These are phyloP conservation scores for Russula compacta DNA, from an alignment of 768 basidiomycete species.

Conservation along the genomic window DNA sequence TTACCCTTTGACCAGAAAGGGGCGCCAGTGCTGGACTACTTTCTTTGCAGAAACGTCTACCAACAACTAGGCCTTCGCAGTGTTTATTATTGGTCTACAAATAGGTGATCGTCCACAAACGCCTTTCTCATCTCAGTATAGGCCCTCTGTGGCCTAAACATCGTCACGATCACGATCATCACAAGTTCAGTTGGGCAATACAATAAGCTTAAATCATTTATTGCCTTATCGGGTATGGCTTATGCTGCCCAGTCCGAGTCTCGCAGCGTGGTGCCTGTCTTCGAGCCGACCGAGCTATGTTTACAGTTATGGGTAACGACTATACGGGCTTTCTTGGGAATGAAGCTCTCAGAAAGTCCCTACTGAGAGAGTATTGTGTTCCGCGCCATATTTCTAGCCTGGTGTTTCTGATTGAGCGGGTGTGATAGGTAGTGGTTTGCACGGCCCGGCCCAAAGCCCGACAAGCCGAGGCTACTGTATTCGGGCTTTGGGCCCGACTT, in stretches of 20 bases:
- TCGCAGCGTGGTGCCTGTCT: too few species aligned
- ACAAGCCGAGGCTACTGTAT: too few species aligned
- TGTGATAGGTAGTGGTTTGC: too few species aligned
- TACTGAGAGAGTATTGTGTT: neutral
- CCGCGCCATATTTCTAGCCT: neutral
- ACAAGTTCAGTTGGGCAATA: neutral
- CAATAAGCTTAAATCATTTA: conserved; percentile 5
- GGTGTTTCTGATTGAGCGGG: neutral
- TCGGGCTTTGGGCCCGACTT: too few species aligned
- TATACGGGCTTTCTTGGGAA: neutral
- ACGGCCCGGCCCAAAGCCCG: too few species aligned
- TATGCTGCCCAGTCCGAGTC: neutral
- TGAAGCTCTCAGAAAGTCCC: neutral
- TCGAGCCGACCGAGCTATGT: neutral
- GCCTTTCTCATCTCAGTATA: too few species aligned
- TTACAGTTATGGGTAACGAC: neutral
- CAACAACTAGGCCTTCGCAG: neutral
- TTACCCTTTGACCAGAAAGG: too few species aligned
- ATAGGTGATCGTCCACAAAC: neutral
- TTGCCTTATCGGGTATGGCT: neutral
- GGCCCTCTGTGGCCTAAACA: neutral
- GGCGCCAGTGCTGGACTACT: too few species aligned
- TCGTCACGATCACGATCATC: neutral
- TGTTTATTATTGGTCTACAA: conserved; percentile 3
- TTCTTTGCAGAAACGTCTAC: neutral